Conservation (phyloP, 2,329 filamentous ascomycete species). For the Venturia oleaginea region DNA sequence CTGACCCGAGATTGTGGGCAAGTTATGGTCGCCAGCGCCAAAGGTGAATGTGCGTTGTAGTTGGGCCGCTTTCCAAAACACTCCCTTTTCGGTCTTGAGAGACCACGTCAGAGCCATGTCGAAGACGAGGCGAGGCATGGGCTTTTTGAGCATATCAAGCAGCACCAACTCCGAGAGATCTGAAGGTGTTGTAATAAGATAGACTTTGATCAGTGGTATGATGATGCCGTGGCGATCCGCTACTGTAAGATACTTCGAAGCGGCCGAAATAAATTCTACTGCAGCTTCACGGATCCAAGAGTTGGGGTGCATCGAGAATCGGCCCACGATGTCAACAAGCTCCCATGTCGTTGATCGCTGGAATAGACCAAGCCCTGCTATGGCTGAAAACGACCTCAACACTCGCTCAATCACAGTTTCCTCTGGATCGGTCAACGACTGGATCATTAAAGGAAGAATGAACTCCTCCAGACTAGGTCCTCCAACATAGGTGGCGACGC, state of each 20-base stretch:
- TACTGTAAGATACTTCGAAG: constrained; percentile 63
- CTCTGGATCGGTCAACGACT: constrained; percentile 85
- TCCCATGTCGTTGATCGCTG: constrained; percentile 82
- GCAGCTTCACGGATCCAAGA: constrained; percentile 90
- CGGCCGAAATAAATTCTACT: constrained; percentile 69
- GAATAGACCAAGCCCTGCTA: constrained; percentile 80
- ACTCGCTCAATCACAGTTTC: constrained; percentile 91
- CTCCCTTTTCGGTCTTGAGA: constrained; percentile 64
- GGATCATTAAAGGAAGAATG: constrained; percentile 89
- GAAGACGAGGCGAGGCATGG: constrained; percentile 68
- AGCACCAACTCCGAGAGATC: constrained; percentile 64
- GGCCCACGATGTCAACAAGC: constrained; percentile 69
- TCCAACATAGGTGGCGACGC: constrained; percentile 83
- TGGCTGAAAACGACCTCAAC: constrained; percentile 75
- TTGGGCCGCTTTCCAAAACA: constrained; percentile 77
- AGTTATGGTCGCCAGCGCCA: constrained; percentile 45
- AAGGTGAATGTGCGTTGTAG: constrained; percentile 63
- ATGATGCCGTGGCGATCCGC: constrained; percentile 81
- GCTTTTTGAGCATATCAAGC: constrained; percentile 74
- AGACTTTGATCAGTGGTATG: constrained; percentile 69
- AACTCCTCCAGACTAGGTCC: constrained; percentile 88
- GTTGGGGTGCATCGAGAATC: constrained; percentile 90
- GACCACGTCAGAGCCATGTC: constrained; percentile 86
- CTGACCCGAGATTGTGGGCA: constrained; percentile 46
- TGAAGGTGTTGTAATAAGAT: constrained; percentile 64